Percentiles rank a stretch among this genome's conserved stretches.
These are phyloP conservation scores for Fusarium kyushuense DNA, from an alignment of 2,329 filamentous ascomycete species.

Conservation along the genomic window DNA sequence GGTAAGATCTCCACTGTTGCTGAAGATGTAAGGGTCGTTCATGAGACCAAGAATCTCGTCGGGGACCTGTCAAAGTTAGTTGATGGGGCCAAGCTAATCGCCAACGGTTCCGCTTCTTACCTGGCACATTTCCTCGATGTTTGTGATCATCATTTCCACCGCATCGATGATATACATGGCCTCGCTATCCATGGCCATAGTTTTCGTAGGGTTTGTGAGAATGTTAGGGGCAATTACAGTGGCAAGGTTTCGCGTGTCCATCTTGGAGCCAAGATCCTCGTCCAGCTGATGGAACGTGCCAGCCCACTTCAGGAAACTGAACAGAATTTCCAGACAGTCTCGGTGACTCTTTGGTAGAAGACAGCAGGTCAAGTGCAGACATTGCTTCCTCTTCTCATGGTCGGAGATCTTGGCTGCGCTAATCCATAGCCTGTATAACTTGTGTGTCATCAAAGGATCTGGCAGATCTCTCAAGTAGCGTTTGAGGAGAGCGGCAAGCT, in stretches of 20 bases:
- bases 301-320: constrained; percentile 97
- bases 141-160: constrained; percentile 89
- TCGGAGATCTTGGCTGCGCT: constrained; percentile 89
- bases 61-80: constrained; percentile 74
- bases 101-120: constrained; percentile 66
- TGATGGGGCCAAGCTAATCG: neutral
- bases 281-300: constrained; percentile 97
- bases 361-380: constrained; percentile 92
- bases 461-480: constrained; percentile 95
- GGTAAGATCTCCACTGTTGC: constrained; percentile 85
- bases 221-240: constrained; percentile 98
- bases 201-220: constrained; percentile 77
- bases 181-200: constrained; percentile 79
- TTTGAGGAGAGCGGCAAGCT: constrained; percentile 92
- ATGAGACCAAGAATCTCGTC: constrained; percentile 90
- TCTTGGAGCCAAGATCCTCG: constrained; percentile 96
- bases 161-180: constrained; percentile 95
- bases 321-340: constrained; percentile 94
- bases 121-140: constrained; percentile 97
- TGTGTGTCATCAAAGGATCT: constrained; percentile 93
- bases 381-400: constrained; percentile 82
- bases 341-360: constrained; percentile 91
- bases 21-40: constrained; percentile 85
- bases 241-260: constrained; percentile 97
- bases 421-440: constrained; percentile 91